A percentile compares a stretch with the other conserved stretches of the same genome.
Evolutionary conservation across 2,329 filamentous ascomycete species (phyloP).

Genomic region (Diaporthe nobilis): DNA sequence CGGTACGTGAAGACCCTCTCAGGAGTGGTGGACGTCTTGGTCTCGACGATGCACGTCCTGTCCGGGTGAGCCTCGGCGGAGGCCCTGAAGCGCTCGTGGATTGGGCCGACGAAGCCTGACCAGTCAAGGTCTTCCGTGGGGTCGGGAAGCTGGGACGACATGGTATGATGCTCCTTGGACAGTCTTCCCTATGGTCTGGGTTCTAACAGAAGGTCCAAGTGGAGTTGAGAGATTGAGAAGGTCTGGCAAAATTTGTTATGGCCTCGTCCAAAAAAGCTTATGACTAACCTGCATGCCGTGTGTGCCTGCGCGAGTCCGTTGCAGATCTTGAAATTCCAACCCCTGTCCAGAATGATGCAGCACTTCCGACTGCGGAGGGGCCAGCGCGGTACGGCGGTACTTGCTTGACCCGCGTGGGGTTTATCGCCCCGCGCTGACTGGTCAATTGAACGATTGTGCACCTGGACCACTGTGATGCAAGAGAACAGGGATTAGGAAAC

Average conservation of each 20-base stretch:
- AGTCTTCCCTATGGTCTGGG: not conserved
- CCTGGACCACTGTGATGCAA: not conserved
- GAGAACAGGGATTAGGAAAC: not conserved
- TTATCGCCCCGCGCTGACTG: conserved; percentile 12
- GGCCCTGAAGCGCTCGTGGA: conserved; percentile 77
- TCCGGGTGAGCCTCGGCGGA: conserved; percentile 80
- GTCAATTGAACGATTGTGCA: conserved; percentile 11
- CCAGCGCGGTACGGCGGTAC: conserved; percentile 2
- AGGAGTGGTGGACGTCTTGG: conserved; percentile 61
- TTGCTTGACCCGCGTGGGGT: conserved; percentile 13
- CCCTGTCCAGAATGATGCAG: conserved; percentile 36
- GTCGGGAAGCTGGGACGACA: conserved; percentile 64
- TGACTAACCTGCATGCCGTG: conserved; percentile 35
- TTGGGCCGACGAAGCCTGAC: conserved; percentile 75
- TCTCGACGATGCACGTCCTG: conserved; percentile 64
- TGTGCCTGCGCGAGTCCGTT: conserved; percentile 13
- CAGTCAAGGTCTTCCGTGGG: conserved; percentile 78
- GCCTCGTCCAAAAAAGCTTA: not conserved
- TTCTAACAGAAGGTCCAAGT: conserved; percentile 9
- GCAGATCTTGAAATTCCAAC: conserved; percentile 31
- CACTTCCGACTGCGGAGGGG: conserved; percentile 38
- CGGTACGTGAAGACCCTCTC: conserved; percentile 83
- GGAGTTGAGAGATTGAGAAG: conserved; percentile 28
- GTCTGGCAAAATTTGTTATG: conserved; percentile 26
- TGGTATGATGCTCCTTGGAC: conserved; percentile 11